Base-by-base conservation (phyloP, 2,329 filamentous ascomycete genomes). In the Tympanopsis confertula region DNA sequence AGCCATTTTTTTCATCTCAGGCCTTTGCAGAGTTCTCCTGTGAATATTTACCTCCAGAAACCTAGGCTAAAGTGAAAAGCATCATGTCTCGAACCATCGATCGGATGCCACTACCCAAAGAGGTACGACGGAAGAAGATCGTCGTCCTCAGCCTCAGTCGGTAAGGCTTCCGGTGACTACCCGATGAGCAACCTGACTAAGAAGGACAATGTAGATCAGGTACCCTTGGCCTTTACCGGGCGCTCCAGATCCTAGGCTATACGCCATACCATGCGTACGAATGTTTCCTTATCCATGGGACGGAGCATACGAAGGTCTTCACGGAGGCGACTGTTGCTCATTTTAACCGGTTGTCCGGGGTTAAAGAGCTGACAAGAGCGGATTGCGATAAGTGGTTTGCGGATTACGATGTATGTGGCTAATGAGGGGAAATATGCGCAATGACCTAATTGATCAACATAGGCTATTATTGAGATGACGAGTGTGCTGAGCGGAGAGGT, bases 301-400 rank as follows among this genome's bases (percentile, higher is more conserved):
- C 42, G 2, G 26, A 37, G 13, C 44, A 54, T 14, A 37, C 55
- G 17, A 42, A 46, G 13, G 46, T 56, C 19, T 38, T 57, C 33
- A 41, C 44, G 2, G 55, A 61, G 22, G 56, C 51, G 4, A 37
- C 57, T 4, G 41, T 41, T 1, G 53, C 53, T 12, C 24, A 28
- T 10, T n/a, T 10, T 28, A 52, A 57, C 19, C 44, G 51, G 17
- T 41, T 44, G 35, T 46, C 50, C 43, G 24, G 48, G 14, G 48
- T 47, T 28, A 47, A 54, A 35, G 53, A 48, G 4, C 60, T 59
- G 38, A 50, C 47, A 28, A 51, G 54, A 14, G 46, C 45, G 10
- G 59, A 62, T 30, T 62, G 59, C 33, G 58, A 62, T 41, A 62
- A 61, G 44, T 60, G 58, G 51, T 54, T 60, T 19, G 55, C 54